Conservation (phyloP, 371 early-diverging fungal genomes). For the Apophysomyces ossiformis region DNA sequence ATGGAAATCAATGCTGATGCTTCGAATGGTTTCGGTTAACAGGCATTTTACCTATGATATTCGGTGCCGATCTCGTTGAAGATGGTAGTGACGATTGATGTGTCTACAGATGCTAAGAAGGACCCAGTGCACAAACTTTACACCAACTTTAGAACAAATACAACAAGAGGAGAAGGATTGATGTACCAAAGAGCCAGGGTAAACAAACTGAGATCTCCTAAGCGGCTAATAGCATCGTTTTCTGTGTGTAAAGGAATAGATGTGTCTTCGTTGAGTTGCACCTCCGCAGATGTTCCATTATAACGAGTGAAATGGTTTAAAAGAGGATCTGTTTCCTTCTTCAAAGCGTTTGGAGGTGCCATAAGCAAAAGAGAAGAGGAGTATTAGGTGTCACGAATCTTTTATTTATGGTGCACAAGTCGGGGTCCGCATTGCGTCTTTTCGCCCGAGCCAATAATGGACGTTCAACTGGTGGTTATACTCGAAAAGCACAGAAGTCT, state of each 20-base stretch:
- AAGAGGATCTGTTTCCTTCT: neutral
- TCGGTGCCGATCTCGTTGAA: conserved; percentile 76
- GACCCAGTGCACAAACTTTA: conserved; percentile 43
- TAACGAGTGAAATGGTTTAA: neutral
- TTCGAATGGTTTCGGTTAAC: too few species aligned
- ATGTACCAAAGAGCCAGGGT: conserved; percentile 1
- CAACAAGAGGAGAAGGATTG: neutral
- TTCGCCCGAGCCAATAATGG: too few species aligned
- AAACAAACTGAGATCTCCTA: neutral
- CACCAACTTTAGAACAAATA: neutral
- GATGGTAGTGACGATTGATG: conserved; percentile 80
- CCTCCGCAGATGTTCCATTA: neutral
- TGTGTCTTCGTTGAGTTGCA: neutral
- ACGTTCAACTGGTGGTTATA: too few species aligned
- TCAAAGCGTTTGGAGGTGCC: neutral
- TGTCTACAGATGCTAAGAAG: conserved; percentile 78
- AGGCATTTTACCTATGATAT: conserved; percentile 52
- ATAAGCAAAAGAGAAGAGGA: neutral
- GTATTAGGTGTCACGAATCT: too few species aligned
- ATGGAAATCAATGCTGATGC: too few species aligned
- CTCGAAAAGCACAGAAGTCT: too few species aligned
- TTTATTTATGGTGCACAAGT: too few species aligned
- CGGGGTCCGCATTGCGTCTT: too few species aligned
- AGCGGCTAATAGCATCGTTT: neutral
- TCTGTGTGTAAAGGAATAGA: neutral